Evolutionary conservation across 179 eudicot genomes (phyloP).

Genomic region (Amaranthus tricolor): DNA sequence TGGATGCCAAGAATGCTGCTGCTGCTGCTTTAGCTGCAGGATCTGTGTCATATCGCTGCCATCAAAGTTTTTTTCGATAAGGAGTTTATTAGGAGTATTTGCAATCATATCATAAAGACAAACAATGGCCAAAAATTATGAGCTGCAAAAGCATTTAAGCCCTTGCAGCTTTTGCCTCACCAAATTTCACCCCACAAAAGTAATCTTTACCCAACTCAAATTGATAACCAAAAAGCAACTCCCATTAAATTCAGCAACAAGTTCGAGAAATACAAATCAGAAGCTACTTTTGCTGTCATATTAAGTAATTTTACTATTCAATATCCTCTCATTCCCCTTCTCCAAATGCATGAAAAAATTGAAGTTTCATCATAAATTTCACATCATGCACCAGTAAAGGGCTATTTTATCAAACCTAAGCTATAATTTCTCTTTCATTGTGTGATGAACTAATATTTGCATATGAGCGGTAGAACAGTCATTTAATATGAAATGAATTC

Average conservation of each 20-base stretch:
- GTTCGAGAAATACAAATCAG: background rate
- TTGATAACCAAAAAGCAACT: background rate
- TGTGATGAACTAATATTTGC: too few species aligned
- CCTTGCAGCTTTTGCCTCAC: background rate
- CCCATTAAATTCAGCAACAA: background rate
- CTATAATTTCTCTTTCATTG: too few species aligned
- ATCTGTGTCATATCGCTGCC: constrained; percentile 91
- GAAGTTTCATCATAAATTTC: too few species aligned
- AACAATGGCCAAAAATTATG: background rate
- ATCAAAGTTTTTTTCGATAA: constrained; percentile 5
- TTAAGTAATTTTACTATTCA: too few species aligned
- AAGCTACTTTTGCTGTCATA: too few species aligned
- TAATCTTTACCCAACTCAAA: background rate
- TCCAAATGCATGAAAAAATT: too few species aligned
- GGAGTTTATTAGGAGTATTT: too few species aligned
- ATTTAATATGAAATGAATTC: too few species aligned
- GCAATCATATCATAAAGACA: background rate
- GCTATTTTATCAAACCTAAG: too few species aligned
- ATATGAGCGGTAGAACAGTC: too few species aligned
- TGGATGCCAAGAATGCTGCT: constrained; percentile 87
- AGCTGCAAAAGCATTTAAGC: background rate
- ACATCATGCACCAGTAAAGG: too few species aligned
- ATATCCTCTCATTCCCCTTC: too few species aligned
- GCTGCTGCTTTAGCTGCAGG: constrained; percentile 99
- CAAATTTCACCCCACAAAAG: background rate